Evolutionary conservation across 345 rosid genomes (phyloP).

Genomic region (Eucalyptus marginata): DNA sequence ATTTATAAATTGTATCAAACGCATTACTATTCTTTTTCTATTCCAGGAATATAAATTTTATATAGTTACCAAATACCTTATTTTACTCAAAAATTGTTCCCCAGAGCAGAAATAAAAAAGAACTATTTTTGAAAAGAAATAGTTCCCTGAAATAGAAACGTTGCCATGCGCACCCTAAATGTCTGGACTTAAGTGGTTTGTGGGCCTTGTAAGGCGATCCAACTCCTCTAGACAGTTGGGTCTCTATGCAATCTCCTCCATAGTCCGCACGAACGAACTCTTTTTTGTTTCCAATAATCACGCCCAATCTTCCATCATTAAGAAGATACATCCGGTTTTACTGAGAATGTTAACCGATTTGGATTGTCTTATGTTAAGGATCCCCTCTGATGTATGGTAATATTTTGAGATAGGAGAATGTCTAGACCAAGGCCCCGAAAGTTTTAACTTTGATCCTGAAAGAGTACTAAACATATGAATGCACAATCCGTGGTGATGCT

Average conservation of each 20-base stretch:
- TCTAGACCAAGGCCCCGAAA: not conserved
- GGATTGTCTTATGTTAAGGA: not conserved
- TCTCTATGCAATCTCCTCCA: accelerated
- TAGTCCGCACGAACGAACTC: not conserved
- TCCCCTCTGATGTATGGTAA: not conserved
- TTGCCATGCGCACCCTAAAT: too few species aligned
- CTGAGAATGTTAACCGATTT: not conserved
- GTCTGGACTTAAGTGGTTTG: not conserved
- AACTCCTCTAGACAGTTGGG: not conserved
- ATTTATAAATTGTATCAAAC: too few species aligned
- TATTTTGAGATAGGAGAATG: not conserved
- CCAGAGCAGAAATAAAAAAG: too few species aligned
- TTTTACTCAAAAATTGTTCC: too few species aligned
- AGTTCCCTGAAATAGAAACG: too few species aligned
- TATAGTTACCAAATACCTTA: too few species aligned
- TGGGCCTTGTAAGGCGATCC: not conserved
- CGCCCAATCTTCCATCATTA: not conserved
- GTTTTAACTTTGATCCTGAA: not conserved
- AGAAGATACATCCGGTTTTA: not conserved
- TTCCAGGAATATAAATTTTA: too few species aligned
- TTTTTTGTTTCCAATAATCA: accelerated
- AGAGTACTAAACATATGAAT: too few species aligned
- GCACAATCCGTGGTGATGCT: too few species aligned
- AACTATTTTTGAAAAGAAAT: too few species aligned
- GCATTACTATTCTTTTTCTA: too few species aligned